phyloP scores from a whole-genome alignment of 2,329 filamentous ascomycete species.

The Gyromitra esculenta region DNA sequence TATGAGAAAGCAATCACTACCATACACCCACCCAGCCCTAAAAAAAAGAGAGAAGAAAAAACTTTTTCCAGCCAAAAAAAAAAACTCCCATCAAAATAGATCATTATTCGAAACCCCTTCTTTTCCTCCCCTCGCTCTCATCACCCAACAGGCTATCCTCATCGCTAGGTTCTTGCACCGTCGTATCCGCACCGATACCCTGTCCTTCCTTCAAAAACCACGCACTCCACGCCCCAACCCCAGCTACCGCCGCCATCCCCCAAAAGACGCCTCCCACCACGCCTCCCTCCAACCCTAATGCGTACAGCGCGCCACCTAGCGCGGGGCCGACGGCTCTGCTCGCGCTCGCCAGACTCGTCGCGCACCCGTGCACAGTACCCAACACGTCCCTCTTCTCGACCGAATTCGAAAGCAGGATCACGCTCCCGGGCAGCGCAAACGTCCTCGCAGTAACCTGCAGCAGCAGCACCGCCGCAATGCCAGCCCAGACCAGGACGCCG shows the following conservation, averaged over 20 bases:
- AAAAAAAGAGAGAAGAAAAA: background rate
- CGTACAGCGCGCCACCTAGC: slow-evolving; percentile 65
- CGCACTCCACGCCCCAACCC: slow-evolving; percentile 56
- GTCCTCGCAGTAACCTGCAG: slow-evolving; percentile 78
- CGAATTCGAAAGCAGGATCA: slow-evolving; percentile 71
- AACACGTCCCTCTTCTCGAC: slow-evolving; percentile 69
- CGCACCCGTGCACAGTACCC: slow-evolving; percentile 68
- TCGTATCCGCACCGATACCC: slow-evolving; percentile 25
- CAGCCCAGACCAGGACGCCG: slow-evolving; percentile 71
- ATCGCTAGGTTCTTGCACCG: background rate
- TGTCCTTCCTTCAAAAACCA: slow-evolving; percentile 54
- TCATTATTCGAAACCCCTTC: background rate
- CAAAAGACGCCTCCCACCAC: slow-evolving; percentile 66
- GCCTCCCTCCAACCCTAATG: slow-evolving; percentile 63
- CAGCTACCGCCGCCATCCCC: slow-evolving; percentile 58
- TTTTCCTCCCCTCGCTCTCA: background rate
- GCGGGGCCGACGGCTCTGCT: slow-evolving; percentile 65
- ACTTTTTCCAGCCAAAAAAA: background rate
- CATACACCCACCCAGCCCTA: slow-evolving; percentile 15
- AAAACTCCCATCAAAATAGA: background rate
- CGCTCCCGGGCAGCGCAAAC: slow-evolving; percentile 70
- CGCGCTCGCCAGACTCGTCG: slow-evolving; percentile 65
- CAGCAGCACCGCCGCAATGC: slow-evolving; percentile 71
- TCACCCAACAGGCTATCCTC: background rate
- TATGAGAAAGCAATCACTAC: slow-evolving; percentile 19